Base-by-base conservation (phyloP, 805 yeast species). In the Tetrapisispora arboricola region DNA sequence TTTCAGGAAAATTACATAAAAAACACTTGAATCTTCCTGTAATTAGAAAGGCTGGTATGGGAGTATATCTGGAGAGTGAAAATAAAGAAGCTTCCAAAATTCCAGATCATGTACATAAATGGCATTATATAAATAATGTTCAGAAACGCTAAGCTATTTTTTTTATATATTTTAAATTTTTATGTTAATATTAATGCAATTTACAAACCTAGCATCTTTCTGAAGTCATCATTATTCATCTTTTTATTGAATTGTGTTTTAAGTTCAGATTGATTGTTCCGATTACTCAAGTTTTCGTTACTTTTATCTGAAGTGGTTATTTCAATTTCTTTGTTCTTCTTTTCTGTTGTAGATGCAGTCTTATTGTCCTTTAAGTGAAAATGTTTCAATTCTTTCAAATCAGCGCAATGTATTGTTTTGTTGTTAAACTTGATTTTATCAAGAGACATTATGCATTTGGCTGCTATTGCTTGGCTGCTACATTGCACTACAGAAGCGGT, bases 11-110 rank as follows among this genome's bases (percentile, higher is more conserved):
- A 45, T 53, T 70, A 19, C 54, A 53, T 42, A 53, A 61, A 18
- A 37, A 30, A 13, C 57, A 60, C 41, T 38, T 63, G 26, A 41
- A 57, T 18, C 58, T 70, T 36, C 55, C 72, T 15, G 41, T 61
- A 35, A 36, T 60, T 35, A 43, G 43, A 32, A 84, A 81, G 72
- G 68, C 86, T 39, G 80, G 92, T 27, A 64, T 79, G 45, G 46
- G 68, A 42, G 57, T 45, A 32, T 22, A 47, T 4, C 32, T 61
- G n/a, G 38, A 49, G 10, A 47, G 48, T 6, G 50, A 55, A 10
- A 44, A 48, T 4, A 32, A 48, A 12, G 50, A 51, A 9, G 68
- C 65, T 18, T 51, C 65, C 0, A 45, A 48, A 6, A 56, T 72
- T 18, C 78, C 79, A 0, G 41, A 53, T 2, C 68, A 64, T 4